Evolutionary conservation across 1,284 basidiomycete genomes (phyloP).

Genomic region (Melampsora americana): DNA sequence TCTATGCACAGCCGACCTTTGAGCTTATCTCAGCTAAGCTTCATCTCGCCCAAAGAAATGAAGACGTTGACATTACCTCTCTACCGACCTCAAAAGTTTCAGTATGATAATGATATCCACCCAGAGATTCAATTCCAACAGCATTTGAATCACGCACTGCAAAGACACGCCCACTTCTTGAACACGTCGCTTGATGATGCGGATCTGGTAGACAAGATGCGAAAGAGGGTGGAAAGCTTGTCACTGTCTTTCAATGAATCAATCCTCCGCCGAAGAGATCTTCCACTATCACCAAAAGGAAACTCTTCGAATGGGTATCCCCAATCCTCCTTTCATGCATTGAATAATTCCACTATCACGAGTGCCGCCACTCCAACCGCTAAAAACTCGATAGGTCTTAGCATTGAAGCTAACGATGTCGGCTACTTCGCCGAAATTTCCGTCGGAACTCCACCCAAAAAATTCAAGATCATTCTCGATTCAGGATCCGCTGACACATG

Average conservation of each 20-base stretch:
- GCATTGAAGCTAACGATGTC: conserved; percentile 65
- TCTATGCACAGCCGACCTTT: no score
- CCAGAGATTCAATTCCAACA: conserved; percentile 34
- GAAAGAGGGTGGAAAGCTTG: conserved; percentile 10
- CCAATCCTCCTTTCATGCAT: conserved; percentile 6
- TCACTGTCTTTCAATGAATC: not conserved
- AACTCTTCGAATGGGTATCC: conserved; percentile 8
- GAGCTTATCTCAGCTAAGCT: not conserved
- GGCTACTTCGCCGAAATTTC: conserved; percentile 70
- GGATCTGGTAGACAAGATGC: conserved; percentile 15
- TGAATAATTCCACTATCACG: conserved; percentile 58
- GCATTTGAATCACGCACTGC: conserved; percentile 35
- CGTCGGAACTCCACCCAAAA: conserved; percentile 70
- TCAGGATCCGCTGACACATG: conserved; percentile 81
- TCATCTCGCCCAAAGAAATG: conserved; percentile 8
- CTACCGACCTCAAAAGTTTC: conserved; percentile 3
- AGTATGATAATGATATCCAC: conserved; percentile 12
- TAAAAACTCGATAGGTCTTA: conserved; percentile 66
- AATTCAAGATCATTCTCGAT: conserved; percentile 76
- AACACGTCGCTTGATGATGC: conserved; percentile 19
- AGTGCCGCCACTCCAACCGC: conserved; percentile 60
- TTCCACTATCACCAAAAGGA: not conserved
- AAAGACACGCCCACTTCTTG: conserved; percentile 25
- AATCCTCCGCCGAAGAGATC: not conserved
- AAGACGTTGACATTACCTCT: conserved; percentile 33